Evolutionary conservation across 805 yeast species (phyloP).

Genomic region (Sugiyamaella valdiviana): DNA sequence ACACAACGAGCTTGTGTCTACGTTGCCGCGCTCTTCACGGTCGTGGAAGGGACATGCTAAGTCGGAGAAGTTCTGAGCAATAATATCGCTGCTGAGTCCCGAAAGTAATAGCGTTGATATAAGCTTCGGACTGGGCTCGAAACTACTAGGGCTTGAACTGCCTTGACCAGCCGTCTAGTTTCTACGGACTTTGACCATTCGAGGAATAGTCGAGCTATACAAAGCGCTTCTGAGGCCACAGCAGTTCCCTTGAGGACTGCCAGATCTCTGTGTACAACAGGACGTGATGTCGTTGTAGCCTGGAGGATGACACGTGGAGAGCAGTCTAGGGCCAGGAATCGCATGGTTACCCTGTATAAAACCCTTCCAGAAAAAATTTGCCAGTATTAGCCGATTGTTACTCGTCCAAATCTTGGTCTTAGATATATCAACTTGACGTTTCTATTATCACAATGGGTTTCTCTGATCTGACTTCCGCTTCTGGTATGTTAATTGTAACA

Average conservation of each 20-base stretch:
- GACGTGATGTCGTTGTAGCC: too few species aligned
- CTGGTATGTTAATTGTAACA: constrained; percentile 30
- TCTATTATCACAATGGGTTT: constrained; percentile 33
- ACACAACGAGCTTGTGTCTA: too few species aligned
- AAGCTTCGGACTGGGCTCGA: too few species aligned
- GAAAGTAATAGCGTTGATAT: too few species aligned
- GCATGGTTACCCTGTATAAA: not conserved
- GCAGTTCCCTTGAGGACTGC: not conserved
- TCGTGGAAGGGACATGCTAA: too few species aligned
- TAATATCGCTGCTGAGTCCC: too few species aligned
- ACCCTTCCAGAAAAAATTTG: not conserved
- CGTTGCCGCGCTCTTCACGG: too few species aligned
- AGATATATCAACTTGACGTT: not conserved
- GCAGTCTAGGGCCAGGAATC: not conserved
- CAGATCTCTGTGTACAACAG: not conserved
- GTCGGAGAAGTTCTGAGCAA: too few species aligned
- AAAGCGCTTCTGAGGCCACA: not conserved
- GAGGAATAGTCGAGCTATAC: too few species aligned
- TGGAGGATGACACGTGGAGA: not conserved
- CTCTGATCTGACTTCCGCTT: constrained; percentile 39
- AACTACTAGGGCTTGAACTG: too few species aligned
- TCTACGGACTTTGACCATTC: too few species aligned
- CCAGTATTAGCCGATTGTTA: not conserved
- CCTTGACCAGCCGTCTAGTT: too few species aligned
- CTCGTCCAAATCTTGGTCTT: not conserved